phyloP scores from a whole-genome alignment of 305 asterid genomes.

The Plantago coronopus region DNA sequence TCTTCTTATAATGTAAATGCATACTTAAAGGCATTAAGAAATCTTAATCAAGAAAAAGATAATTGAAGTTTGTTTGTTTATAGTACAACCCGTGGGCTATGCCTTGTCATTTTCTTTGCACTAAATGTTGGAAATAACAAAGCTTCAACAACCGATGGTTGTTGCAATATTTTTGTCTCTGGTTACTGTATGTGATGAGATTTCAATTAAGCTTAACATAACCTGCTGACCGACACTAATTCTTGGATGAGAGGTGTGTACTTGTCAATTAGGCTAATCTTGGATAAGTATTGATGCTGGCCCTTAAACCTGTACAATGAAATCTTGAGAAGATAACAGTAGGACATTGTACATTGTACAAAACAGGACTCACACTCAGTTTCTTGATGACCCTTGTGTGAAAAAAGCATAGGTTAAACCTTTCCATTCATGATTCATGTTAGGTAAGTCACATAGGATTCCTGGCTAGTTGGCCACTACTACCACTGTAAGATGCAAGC shows the following conservation, averaged over 20 bases:
- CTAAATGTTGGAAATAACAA: not conserved
- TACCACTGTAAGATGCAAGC: too few relatives aligned
- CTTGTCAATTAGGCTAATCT: not conserved
- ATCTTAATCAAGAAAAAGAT: not conserved
- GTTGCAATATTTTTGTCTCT: not conserved
- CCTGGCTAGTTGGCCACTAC: constrained; percentile 7
- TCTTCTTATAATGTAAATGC: not conserved
- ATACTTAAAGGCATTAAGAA: not conserved
- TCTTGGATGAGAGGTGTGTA: not conserved
- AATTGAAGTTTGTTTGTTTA: constrained; percentile 1
- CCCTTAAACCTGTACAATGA: too few relatives aligned
- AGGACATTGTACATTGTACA: not conserved
- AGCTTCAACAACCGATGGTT: constrained; percentile 5
- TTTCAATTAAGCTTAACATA: not conserved
- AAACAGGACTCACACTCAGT: not conserved
- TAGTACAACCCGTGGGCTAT: constrained; percentile 11
- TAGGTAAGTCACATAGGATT: constrained; percentile 5
- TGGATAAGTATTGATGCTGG: too few relatives aligned
- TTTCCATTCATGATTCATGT: not conserved
- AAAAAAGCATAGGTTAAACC: not conserved
- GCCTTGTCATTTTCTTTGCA: constrained; percentile 4
- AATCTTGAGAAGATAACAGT: too few relatives aligned
- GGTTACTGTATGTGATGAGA: not conserved
- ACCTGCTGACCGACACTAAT: constrained; percentile 7
- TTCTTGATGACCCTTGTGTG: constrained; percentile 5